Percentiles rank a stretch among this genome's conserved stretches.
Conservation (phyloP, 2,329 filamentous ascomycete genomes). For the Trichothecium sympodiale region DNA sequence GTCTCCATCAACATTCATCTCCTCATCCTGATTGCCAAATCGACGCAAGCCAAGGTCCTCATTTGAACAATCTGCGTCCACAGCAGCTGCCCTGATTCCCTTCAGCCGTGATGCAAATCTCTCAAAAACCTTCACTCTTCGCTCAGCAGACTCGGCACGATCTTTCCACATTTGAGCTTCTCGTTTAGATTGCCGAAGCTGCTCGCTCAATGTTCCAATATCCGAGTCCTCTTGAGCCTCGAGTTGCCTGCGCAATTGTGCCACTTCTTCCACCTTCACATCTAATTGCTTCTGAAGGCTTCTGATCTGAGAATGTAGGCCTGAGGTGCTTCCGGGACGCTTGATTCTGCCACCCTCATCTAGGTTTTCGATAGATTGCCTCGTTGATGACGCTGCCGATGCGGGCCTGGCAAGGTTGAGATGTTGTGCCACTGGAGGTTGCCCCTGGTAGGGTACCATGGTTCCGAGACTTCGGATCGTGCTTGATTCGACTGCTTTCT, state of each 20-base stretch:
- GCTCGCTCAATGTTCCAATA: slow-evolving; percentile 33
- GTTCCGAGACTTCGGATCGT: slow-evolving; percentile 22
- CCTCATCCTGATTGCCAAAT: no score
- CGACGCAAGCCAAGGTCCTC: not conserved
- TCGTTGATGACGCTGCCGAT: slow-evolving; percentile 14
- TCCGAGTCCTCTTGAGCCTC: slow-evolving; percentile 31
- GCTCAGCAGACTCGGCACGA: slow-evolving; percentile 45
- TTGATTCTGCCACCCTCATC: slow-evolving; percentile 5
- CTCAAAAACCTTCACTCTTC: slow-evolving; percentile 35
- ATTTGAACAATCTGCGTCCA: slow-evolving; percentile 1
- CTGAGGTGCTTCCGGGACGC: slow-evolving; percentile 16
- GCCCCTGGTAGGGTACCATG: slow-evolving; percentile 24
- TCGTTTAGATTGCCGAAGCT: slow-evolving; percentile 27
- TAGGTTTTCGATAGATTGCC: not conserved
- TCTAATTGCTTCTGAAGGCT: slow-evolving; percentile 36
- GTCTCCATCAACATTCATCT: not conserved
- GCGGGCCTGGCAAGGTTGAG: slow-evolving; percentile 21
- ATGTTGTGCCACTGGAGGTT: slow-evolving; percentile 27
- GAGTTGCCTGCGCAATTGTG: slow-evolving; percentile 32
- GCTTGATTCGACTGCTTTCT: slow-evolving; percentile 5
- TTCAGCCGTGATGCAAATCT: slow-evolving; percentile 24
- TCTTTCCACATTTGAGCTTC: slow-evolving; percentile 36
- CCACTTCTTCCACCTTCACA: slow-evolving; percentile 28
- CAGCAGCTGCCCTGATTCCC: slow-evolving; percentile 4
- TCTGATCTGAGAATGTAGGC: slow-evolving; percentile 37